Percentiles rank a stretch among this genome's conserved stretches.
Conservation (phyloP, 225 moss, liverwort and hornwort species). For the Marchantia polymorpha region DNA sequence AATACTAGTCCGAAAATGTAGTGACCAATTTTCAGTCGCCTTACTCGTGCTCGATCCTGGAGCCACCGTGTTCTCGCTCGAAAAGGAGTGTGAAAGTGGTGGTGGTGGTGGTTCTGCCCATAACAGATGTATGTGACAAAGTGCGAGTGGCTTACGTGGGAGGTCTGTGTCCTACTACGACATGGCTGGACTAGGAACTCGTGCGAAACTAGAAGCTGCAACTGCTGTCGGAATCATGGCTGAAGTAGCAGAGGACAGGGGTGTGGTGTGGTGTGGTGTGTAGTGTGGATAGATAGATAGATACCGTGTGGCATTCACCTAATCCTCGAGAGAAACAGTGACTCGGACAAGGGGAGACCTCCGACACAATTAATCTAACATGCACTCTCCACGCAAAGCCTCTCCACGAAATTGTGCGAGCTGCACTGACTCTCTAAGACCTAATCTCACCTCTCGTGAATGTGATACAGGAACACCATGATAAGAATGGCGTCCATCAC, state of each 20-base stretch:
- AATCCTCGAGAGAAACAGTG: background rate
- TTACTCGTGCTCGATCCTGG: slow-evolving; percentile 1
- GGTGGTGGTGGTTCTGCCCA: slow-evolving; percentile 3
- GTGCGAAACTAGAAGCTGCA: slow-evolving; percentile 8
- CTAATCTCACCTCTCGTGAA: slow-evolving; percentile 5
- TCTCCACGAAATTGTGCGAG: slow-evolving; percentile 6
- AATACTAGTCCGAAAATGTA: background rate
- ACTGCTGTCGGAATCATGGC: background rate
- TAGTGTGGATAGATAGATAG: too few species aligned
- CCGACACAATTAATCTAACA: slow-evolving; percentile 5
- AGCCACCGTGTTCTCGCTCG: background rate
- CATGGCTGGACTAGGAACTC: background rate
- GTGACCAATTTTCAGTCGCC: slow-evolving; percentile 3
- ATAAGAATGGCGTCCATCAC: background rate
- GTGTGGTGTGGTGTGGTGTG: background rate
- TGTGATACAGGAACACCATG: background rate
- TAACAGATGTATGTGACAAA: background rate
- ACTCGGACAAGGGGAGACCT: background rate
- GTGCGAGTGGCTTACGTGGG: background rate
- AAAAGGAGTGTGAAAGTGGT: background rate
- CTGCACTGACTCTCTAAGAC: background rate
- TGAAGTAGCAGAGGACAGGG: background rate
- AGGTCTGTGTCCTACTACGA: background rate
- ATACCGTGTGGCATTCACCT: background rate
- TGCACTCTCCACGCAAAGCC: slow-evolving; percentile 3